Evolutionary conservation across 2,329 filamentous ascomycete genomes (phyloP), one percentile per base, ranked within the genome.

Genomic region (Epichloe gansuensis): DNA sequence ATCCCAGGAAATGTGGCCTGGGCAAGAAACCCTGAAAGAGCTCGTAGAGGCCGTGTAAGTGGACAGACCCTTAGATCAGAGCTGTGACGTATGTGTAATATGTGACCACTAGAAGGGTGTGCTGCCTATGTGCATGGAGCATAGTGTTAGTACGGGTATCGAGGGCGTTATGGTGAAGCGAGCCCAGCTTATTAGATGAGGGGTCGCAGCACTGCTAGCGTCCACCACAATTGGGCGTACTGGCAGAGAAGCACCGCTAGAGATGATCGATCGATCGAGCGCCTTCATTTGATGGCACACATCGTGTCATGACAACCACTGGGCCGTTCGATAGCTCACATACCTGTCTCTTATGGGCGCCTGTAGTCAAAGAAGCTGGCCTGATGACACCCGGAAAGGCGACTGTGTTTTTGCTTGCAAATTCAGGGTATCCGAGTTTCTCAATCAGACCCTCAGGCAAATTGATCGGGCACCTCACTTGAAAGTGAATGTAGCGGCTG

Each of bases 31-130:
- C 51, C 28, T 12, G n/a, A 3, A 8, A 17, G 9, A 15, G 43
- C 35, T 45, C 13, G 51, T 17, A 5, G 31, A 17, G 12, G 9
- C 13, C 12, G 43, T 47, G 13, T 41, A 28, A n/a, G 6, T 12
- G 12, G 15, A 5, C 15, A 35, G 25, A 17, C 17, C 25, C 31
- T 46, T 35, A 31, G 17, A 21, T 21, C 17, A 3, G 9, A 9
- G 49, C 17, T 41, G 52, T 53, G 47, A 53, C 52, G 52, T 53
- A 53, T 6, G 15, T 34, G n/a, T 53, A 42, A 41, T 41, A 9
- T 6, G 2, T 7, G 17, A 35, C 23, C 15, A 8, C n/a, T 46
- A 42, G 38, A 46, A 11, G 2, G 23, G 13, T 37, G 17, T 31
- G 2, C 25, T 31, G 23, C 13, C 46, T 53, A 28, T 15, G 11